phyloP scores from a whole-genome alignment of 208 protist genomes.

The Strigomonas culicis region DNA sequence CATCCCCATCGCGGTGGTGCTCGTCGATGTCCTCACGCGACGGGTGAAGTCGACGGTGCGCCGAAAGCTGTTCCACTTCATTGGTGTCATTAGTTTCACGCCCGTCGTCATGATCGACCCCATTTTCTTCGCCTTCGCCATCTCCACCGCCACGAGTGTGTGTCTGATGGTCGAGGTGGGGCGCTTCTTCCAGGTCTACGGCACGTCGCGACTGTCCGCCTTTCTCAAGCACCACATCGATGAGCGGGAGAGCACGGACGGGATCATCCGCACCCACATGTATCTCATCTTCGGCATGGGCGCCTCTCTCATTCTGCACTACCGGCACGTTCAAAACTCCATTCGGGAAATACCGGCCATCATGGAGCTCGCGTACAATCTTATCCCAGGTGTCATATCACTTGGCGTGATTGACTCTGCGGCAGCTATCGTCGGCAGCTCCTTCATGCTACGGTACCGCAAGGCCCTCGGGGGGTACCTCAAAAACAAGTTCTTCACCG shows the following conservation, averaged over 20 bases:
- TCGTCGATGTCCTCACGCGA: conserved; percentile 43
- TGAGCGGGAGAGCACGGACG: conserved; percentile 51
- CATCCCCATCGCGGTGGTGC: conserved; percentile 51
- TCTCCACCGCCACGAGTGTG: conserved; percentile 58
- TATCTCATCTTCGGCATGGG: conserved; percentile 83
- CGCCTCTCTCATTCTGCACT: conserved; percentile 65
- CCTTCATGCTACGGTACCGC: conserved; percentile 55
- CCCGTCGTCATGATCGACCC: conserved; percentile 77
- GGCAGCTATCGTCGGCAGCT: conserved; percentile 81
- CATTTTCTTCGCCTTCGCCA: conserved; percentile 73
- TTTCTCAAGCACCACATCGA: conserved; percentile 80
- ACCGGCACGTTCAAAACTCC: conserved; percentile 38
- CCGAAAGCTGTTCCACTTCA: conserved; percentile 88
- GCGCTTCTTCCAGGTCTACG: conserved; percentile 67
- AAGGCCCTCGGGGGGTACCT: conserved; percentile 69
- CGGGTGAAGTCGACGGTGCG: conserved; percentile 48
- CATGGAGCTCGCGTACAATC: conserved; percentile 67
- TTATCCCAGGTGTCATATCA: conserved; percentile 82
- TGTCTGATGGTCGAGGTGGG: conserved; percentile 55
- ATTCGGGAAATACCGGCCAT: conserved; percentile 28
- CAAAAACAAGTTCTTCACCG: conserved; percentile 72
- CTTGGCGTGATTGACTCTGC: conserved; percentile 83
- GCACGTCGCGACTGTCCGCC: conserved; percentile 30
- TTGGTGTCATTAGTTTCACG: conserved; percentile 77
- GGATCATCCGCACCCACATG: conserved; percentile 83